These are phyloP conservation scores for Aphanomyces cochlioides DNA, from an alignment of 352 stramenopile genomes.

Conservation along the genomic window DNA sequence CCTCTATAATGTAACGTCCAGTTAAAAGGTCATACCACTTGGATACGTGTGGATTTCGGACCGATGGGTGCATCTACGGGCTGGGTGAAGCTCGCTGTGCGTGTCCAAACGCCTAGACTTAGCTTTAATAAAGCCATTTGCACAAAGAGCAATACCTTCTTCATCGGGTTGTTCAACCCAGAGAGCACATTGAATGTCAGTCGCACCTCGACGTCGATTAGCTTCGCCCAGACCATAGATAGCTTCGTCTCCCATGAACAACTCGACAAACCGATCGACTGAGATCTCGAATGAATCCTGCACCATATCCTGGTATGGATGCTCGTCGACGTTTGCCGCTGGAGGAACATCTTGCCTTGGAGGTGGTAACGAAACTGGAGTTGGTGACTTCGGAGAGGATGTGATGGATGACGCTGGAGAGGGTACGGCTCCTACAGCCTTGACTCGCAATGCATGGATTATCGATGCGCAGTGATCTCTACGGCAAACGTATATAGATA, in stretches of 20 bases:
- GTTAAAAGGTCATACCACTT: slow-evolving; percentile 46
- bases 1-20: neutral
- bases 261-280: slow-evolving; percentile 62
- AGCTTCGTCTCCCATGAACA: slow-evolving; percentile 62
- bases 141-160: too few relatives aligned
- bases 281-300: slow-evolving; percentile 60
- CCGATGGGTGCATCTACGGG: slow-evolving; percentile 77
- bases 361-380: neutral
- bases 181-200: slow-evolving; percentile 65
- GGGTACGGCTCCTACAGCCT: slow-evolving; percentile 35
- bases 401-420: slow-evolving; percentile 7
- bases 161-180: slow-evolving; percentile 53
- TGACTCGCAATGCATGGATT: slow-evolving; percentile 60
- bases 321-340: neutral
- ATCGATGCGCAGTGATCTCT: slow-evolving; percentile 70
- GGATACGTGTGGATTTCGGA: slow-evolving; percentile 74
- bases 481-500: neutral
- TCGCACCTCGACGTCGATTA: slow-evolving; percentile 52
- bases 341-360: neutral
- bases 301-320: slow-evolving; percentile 24
- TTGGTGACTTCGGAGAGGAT: neutral
- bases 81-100: slow-evolving; percentile 68
- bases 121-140: neutral
- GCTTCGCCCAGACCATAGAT: slow-evolving; percentile 69
- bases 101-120: slow-evolving; percentile 43